phyloP scores from a whole-genome alignment of 164 flowering plant genomes.

The Chimonanthus salicifolius region DNA sequence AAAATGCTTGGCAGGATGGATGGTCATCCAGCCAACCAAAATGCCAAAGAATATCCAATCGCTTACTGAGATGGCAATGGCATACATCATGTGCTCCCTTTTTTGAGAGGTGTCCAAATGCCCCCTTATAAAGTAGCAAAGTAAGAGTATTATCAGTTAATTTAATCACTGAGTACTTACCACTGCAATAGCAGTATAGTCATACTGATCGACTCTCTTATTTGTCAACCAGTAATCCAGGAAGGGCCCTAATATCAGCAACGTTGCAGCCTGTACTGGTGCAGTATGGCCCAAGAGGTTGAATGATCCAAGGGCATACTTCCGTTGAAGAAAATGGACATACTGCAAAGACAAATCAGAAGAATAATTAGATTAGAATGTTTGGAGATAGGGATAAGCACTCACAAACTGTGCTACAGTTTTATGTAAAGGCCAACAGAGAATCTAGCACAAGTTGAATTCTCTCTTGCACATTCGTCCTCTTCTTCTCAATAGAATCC shows the following conservation, averaged over 20 bases:
- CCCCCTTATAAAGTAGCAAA: neutral
- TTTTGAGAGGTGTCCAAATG: neutral
- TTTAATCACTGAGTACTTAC: slow-evolving; percentile 31
- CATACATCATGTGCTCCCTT: neutral
- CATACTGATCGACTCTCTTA: slow-evolving; percentile 50
- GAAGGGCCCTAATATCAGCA: slow-evolving; percentile 68
- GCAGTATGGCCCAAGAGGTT: slow-evolving; percentile 84
- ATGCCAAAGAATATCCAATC: neutral
- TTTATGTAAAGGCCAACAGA: too few relatives aligned
- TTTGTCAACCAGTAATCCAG: slow-evolving; percentile 73
- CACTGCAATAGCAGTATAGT: slow-evolving; percentile 35
- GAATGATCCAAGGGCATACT: slow-evolving; percentile 77
- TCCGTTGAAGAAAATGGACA: slow-evolving; percentile 71
- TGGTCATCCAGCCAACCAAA: neutral
- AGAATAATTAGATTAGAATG: neutral
- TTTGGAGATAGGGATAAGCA: neutral
- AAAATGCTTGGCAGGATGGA: neutral
- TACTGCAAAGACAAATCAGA: slow-evolving; percentile 39
- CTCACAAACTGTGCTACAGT: too few relatives aligned
- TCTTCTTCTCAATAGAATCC: too few relatives aligned
- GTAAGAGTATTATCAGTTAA: neutral
- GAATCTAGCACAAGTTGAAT: too few relatives aligned
- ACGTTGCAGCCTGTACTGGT: slow-evolving; percentile 73
- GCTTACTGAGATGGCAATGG: neutral
- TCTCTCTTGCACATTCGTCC: too few relatives aligned